Base-by-base conservation (phyloP, 768 basidiomycete genomes). In the Leucosporidium scottii region DNA sequence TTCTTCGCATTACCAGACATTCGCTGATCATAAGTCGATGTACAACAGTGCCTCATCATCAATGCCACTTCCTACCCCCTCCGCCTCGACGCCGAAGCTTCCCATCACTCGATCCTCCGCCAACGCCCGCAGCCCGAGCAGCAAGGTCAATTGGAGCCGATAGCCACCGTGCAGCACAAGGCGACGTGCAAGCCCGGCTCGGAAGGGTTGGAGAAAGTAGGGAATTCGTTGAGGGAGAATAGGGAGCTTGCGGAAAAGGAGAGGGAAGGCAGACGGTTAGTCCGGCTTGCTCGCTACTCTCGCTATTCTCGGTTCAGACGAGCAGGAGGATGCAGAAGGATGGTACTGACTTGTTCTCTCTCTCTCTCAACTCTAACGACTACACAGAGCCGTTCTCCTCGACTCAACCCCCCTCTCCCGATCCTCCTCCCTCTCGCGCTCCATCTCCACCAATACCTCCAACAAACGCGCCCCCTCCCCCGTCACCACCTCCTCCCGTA, bases 321-420 rank as follows among this genome's bases (percentile, higher is more conserved):
- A 49, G 4, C 20, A 18, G 6, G 48, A 5, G 20, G 48, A 17
- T 20, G 48, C 48, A 6, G 17, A 49, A n/a, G 4, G 17, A 8
- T 15, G 4, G 27, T 31, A 9, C 54, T 30, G 27, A 27, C 8
- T 12, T 55, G 7, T 4, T 25, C 27, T 13, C 31, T 6, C 25
- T 3, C 25, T 18, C 6, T 34, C 61, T 51, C n/a, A 10, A 0
- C 49, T 30, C 9, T 34, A 34, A 17, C 15, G n/a, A n/a, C n/a
- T n/a, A n/a, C 20, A 4, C 62, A 71, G 70, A 17, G 70, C 66
- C 9, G 67, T 71, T 2, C 61, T 71, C 0, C 67, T 71, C 31
- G 70, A 68, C 44, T 9, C 60, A 1, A 44, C 64, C 0, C 53
- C 66, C 47, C n/a, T 31, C 2, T 59, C 59, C 2, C 66, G 59